Base-by-base conservation (phyloP, 495 filamentous ascomycete genomes). In the Penicillium lagena region DNA sequence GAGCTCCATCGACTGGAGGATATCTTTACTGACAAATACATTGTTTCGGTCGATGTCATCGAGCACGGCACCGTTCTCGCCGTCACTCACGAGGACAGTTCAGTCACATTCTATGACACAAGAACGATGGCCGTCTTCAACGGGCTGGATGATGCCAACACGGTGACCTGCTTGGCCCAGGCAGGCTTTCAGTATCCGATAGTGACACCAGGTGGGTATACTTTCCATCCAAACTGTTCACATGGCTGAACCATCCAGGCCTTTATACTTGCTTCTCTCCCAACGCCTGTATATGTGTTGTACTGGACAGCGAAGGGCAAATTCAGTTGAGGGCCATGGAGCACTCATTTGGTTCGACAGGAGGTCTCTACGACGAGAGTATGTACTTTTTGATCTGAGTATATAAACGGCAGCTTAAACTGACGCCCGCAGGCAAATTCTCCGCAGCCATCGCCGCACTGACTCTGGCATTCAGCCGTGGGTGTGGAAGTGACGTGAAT, bases 91-190 rank as follows among this genome's bases (percentile, higher is more conserved):
- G 84, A 83, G 50, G 89, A 93, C 52, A 86, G 88, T 12, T 83
- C 82, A 1, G 70, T 90, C 27, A 77, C 89, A 40, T 87, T 90
- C 58, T 81, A 87, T 38, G 82, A 93, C 46, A 76, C 86, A 9
- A 67, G 71, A 42, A 85, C 80, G 4, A 80, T 93, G 80, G 63
- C 72, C 1, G 64, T 79, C 32, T 71, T 90, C 1, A 80, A 72
- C 46, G 71, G 76, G 9, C 71, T 85, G 43, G 70, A 71, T n/a
- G 80, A 83, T 54, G 46, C 75, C 9, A 76, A 78, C 37, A 78
- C 70, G 15, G 81, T 93, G 36, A 82, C 72, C 33, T 83, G 79
- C 51, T 66, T 88, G 8, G 68, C 79, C 11, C 86, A 91, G 59
- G 78, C 82, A 34, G 87, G 86, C 1, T 89, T 90, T 52, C 73